phyloP scores from a whole-genome alignment of 495 filamentous ascomycete species.

The Annulohypoxylon nitens region DNA sequence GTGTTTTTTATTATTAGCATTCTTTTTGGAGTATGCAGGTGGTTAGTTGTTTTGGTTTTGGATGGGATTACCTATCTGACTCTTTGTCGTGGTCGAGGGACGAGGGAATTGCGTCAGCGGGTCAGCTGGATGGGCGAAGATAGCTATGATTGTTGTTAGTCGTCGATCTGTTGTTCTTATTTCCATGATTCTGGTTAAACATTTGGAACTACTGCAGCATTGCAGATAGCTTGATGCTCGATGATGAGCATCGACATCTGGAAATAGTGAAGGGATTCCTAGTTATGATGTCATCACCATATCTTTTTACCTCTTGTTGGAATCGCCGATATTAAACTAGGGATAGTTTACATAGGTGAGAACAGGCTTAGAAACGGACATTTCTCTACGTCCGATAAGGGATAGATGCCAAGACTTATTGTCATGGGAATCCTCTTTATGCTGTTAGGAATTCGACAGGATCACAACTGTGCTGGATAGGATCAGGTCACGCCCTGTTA shows the following conservation, averaged over 20 bases:
- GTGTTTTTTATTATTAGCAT: slow-evolving; percentile 39
- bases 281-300: slow-evolving; percentile 37
- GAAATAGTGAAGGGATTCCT: background rate
- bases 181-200: slow-evolving; percentile 23
- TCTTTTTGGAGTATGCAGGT: background rate
- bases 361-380: slow-evolving; percentile 14
- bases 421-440: slow-evolving; percentile 14
- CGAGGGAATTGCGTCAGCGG: slow-evolving; percentile 42
- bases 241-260: background rate
- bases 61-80: background rate
- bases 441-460: slow-evolving; percentile 15
- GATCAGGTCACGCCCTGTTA: slow-evolving; percentile 23
- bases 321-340: background rate
- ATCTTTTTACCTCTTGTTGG: slow-evolving; percentile 7
- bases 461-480: slow-evolving; percentile 14
- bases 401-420: slow-evolving; percentile 26
- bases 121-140: slow-evolving; percentile 29
- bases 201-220: background rate
- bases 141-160: slow-evolving; percentile 26
- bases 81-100: slow-evolving; percentile 16
- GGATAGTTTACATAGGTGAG: background rate
- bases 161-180: slow-evolving; percentile 28
- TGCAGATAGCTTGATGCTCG: background rate
- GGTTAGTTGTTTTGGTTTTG: background rate
- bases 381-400: slow-evolving; percentile 25